Evolutionary conservation across 805 yeast species (phyloP).

Genomic region (Candida endomychidarum): DNA sequence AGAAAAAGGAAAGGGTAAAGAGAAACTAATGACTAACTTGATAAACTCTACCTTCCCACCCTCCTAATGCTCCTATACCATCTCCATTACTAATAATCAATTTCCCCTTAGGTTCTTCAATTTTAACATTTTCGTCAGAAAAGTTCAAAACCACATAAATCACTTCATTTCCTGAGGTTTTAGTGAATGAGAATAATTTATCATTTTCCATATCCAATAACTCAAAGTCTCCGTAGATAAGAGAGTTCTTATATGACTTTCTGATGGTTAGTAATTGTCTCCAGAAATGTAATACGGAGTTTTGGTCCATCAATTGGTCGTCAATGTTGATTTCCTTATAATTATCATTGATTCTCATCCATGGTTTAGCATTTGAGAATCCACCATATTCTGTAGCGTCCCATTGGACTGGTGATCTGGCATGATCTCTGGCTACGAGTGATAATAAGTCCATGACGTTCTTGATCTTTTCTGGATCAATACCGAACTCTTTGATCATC

Average conservation of each 20-base stretch:
- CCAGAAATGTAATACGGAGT: slow-evolving; percentile 49
- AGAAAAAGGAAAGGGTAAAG: no score
- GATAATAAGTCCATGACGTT: slow-evolving; percentile 33
- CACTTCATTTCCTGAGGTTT: slow-evolving; percentile 28
- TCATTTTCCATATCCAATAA: slow-evolving; percentile 44
- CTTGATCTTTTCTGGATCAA: slow-evolving; percentile 23
- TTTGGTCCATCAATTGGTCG: slow-evolving; percentile 43
- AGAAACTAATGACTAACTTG: no score
- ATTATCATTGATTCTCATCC: slow-evolving; percentile 54
- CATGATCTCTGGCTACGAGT: slow-evolving; percentile 50
- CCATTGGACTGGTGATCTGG: slow-evolving; percentile 63
- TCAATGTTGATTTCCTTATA: slow-evolving; percentile 50
- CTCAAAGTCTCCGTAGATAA: slow-evolving; percentile 48
- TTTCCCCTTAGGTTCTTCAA: slow-evolving; percentile 25
- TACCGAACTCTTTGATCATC: slow-evolving; percentile 12
- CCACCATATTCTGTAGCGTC: slow-evolving; percentile 44
- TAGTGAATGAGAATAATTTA: slow-evolving; percentile 41
- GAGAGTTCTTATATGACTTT: slow-evolving; percentile 42
- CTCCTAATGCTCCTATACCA: slow-evolving; percentile 25
- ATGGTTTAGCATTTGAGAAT: slow-evolving; percentile 46
- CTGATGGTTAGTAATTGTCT: slow-evolving; percentile 42
- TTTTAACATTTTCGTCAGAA: slow-evolving; percentile 28
- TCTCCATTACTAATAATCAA: slow-evolving; percentile 30
- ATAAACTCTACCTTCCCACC: slow-evolving; percentile 47
- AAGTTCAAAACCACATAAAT: slow-evolving; percentile 47